A percentile compares a stretch with the other conserved stretches of the same genome.
Conservation (phyloP, 208 protist genomes). For the Leishmania guyanensis region DNA sequence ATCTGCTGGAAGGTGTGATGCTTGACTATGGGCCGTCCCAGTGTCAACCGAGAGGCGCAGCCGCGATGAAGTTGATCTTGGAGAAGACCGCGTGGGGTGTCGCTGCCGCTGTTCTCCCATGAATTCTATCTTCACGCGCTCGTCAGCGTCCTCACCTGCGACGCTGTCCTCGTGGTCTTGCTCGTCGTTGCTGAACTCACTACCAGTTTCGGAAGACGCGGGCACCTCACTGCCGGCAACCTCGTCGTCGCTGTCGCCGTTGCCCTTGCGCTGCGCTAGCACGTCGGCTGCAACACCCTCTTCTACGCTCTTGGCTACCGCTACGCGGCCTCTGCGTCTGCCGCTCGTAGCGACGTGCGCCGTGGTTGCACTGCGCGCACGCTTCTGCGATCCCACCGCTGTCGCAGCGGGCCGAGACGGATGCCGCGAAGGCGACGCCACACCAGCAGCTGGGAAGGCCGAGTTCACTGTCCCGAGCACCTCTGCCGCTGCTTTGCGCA, state of each 20-base stretch:
- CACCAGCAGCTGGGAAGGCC: not conserved
- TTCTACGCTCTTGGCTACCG: not conserved
- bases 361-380: not conserved
- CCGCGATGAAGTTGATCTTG: not conserved
- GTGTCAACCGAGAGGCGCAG: not conserved
- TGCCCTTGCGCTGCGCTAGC: not conserved
- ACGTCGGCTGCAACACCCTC: not conserved
- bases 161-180: constrained; percentile 1
- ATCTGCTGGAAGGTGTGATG: constrained; percentile 5
- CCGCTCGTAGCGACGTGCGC: not conserved
- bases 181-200: not conserved
- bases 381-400: not conserved
- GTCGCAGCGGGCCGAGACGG: not conserved
- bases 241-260: not conserved
- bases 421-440: not conserved
- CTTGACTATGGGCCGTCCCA: not conserved
- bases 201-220: not conserved
- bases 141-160: constrained; percentile 1
- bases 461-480: constrained; percentile 1
- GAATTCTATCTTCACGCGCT: not conserved
- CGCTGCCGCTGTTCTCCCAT: not conserved
- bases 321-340: not conserved
- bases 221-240: constrained; percentile 1
- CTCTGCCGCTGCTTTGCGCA: constrained; percentile 15
- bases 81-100: not conserved